These are phyloP conservation scores for Chlorella sp. DNA, from an alignment of 139 green algal genomes.

Conservation along the genomic window DNA sequence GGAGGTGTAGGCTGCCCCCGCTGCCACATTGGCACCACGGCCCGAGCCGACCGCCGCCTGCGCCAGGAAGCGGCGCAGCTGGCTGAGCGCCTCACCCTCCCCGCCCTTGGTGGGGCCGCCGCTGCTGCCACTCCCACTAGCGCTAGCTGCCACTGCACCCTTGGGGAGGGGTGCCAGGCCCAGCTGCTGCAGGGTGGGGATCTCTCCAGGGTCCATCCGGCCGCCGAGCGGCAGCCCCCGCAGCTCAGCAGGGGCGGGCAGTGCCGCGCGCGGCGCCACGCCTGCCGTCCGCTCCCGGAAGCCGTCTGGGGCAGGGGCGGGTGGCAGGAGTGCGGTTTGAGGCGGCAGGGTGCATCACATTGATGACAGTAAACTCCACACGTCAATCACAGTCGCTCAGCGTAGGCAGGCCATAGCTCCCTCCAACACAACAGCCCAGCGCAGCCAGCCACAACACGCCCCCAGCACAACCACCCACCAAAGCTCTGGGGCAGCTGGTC, in stretches of 20 bases:
- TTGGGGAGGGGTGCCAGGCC: constrained; percentile 52
- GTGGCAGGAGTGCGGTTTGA: too few relatives aligned
- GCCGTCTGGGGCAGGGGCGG: too few relatives aligned
- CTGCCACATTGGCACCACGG: not conserved
- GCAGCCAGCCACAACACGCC: not conserved
- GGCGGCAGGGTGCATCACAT: too few relatives aligned
- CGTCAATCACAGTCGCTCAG: too few relatives aligned
- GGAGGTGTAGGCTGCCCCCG: constrained; percentile 27
- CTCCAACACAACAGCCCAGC: not conserved
- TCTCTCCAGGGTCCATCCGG: constrained; percentile 51
- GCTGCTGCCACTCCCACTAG: not conserved
- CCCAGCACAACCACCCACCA: not conserved
- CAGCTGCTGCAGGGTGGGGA: constrained; percentile 75
- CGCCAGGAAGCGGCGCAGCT: constrained; percentile 67
- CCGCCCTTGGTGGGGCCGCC: constrained; percentile 48
- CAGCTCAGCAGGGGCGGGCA: constrained; percentile 48
- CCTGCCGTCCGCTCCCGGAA: constrained; percentile 55
- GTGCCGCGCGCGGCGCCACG: constrained; percentile 36
- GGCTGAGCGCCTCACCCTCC: constrained; percentile 77
- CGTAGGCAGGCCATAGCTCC: too few relatives aligned
- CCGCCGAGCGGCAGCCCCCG: constrained; percentile 56
- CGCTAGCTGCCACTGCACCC: not conserved
- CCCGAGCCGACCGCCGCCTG: not conserved
- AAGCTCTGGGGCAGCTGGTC: constrained; percentile 59
- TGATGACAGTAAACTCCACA: too few relatives aligned